These are phyloP conservation scores for Yamadazyma buinensis DNA, from an alignment of 1,139 yeast species.

Conservation along the genomic window DNA sequence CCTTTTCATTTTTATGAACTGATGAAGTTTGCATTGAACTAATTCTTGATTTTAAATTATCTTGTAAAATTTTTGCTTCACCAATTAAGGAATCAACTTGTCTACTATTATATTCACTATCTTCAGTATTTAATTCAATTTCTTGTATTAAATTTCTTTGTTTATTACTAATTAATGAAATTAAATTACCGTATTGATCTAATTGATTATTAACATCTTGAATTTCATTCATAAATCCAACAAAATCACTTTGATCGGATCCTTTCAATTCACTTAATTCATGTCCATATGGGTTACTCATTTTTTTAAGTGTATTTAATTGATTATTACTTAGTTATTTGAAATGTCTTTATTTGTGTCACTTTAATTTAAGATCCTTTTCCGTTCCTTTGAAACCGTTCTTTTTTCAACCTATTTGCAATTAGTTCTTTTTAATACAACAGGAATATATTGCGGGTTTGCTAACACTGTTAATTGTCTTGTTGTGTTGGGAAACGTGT, in stretches of 20 bases:
- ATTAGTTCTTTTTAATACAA: too few species aligned
- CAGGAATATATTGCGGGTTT: too few species aligned
- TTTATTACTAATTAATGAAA: slow-evolving; percentile 73
- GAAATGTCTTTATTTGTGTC: background rate
- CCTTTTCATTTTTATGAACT: slow-evolving; percentile 65
- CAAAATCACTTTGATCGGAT: slow-evolving; percentile 54
- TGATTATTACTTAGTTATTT: background rate
- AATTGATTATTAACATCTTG: slow-evolving; percentile 78
- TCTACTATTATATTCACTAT: slow-evolving; percentile 63
- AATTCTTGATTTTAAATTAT: slow-evolving; percentile 69
- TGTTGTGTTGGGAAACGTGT: too few species aligned
- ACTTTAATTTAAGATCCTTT: background rate
- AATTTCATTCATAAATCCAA: slow-evolving; percentile 76
- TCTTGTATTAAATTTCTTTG: slow-evolving; percentile 85
- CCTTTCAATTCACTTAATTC: slow-evolving; percentile 33
- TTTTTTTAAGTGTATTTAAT: slow-evolving; percentile 5
- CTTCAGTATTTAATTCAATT: slow-evolving; percentile 69
- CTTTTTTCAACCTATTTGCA: too few species aligned
- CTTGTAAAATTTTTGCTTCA: slow-evolving; percentile 78
- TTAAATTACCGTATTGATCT: slow-evolving; percentile 72
- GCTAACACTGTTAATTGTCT: too few species aligned
- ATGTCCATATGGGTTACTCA: slow-evolving; percentile 31
- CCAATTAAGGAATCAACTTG: slow-evolving; percentile 75
- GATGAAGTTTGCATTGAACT: slow-evolving; percentile 66
- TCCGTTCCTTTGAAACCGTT: too few species aligned